Evolutionary conservation across 2,329 filamentous ascomycete species (phyloP), one percentile per base, ranked within the genome.

Genomic region (Fusarium albidum): DNA sequence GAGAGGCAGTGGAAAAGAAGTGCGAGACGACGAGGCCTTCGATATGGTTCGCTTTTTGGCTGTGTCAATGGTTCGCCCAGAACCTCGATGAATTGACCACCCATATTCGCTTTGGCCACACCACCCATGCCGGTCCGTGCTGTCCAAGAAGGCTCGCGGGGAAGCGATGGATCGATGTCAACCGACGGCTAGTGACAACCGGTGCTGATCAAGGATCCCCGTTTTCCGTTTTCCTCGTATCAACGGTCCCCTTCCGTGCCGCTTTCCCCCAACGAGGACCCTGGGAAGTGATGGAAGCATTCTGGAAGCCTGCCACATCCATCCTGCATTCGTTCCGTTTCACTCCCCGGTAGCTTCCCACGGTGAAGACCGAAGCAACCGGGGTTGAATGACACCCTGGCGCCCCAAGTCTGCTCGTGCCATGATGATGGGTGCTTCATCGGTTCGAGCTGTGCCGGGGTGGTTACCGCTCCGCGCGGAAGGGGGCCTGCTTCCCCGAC

Each of bases 301-400:
- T 67, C 64, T 57, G 55, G 64, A 67, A 67, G 54, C 60, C 50
- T 67, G 63, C 64, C 55, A 56, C 17, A 59, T 58, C 47, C 45
- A 54, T 49, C 55, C n/a, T 54, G 35, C 59, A 44, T 59, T 45
- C 38, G 38, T 37, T 55, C 29, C n/a, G 47, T 54, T 60, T 58
- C 53, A 41, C 28, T 39, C 37, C 35, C 44, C 15, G 29, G 46
- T 40, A 33, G 28, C 26, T 28, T 49, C 34, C 21, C 25, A 32
- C 45, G 55, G 43, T 44, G 43, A 56, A 56, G 31, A 39, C 51
- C 55, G 46, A 43, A 27, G 8, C 6, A 26, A 17, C 35, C 33
- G 46, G 58, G 58, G 58, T 49, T 43, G 29, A 37, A 33, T 33
- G 31, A 33, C 13, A 33, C 31, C 31, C 21, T 13, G 17, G 32